Conservation (phyloP, 495 filamentous ascomycete species). For the Hypoxylon fuscum region DNA sequence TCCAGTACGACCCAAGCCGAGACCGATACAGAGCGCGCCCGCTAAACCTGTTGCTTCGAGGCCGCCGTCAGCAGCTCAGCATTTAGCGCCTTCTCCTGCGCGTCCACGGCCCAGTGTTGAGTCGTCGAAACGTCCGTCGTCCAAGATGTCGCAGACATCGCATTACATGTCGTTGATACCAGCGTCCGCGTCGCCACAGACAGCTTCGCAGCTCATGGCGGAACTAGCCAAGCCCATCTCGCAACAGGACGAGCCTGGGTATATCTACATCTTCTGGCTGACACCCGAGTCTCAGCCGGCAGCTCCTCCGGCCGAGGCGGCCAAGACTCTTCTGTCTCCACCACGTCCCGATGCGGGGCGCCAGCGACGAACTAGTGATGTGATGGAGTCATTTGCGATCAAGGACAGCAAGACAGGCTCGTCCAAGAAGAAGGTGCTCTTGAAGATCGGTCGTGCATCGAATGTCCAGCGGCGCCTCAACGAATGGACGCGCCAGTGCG, state of each 20-base stretch:
- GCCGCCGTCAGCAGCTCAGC: slow-evolving; percentile 40
- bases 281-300: slow-evolving; percentile 63
- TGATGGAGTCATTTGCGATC: slow-evolving; percentile 65
- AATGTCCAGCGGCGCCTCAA: slow-evolving; percentile 92
- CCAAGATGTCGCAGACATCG: slow-evolving; percentile 54
- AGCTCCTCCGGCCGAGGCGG: slow-evolving; percentile 65
- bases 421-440: slow-evolving; percentile 65
- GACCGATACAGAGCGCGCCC: slow-evolving; percentile 49
- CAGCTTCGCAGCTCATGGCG: slow-evolving; percentile 68
- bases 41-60: slow-evolving; percentile 43
- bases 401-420: slow-evolving; percentile 37
- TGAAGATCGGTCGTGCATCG: slow-evolving; percentile 91
- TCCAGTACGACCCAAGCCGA: slow-evolving; percentile 50
- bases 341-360: slow-evolving; percentile 55
- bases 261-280: slow-evolving; percentile 98
- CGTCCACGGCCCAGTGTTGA: slow-evolving; percentile 47
- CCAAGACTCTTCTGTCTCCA: slow-evolving; percentile 64
- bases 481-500: slow-evolving; percentile 93
- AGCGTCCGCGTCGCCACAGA: slow-evolving; percentile 65
- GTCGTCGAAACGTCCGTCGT: slow-evolving; percentile 47
- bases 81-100: slow-evolving; percentile 38
- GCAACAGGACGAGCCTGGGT: slow-evolving; percentile 80
- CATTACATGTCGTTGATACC: slow-evolving; percentile 76
- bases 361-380: slow-evolving; percentile 69
- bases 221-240: slow-evolving; percentile 88